These are phyloP conservation scores for Orbilia ellipsospora DNA, from an alignment of 2,329 filamentous ascomycete genomes.

Conservation along the genomic window DNA sequence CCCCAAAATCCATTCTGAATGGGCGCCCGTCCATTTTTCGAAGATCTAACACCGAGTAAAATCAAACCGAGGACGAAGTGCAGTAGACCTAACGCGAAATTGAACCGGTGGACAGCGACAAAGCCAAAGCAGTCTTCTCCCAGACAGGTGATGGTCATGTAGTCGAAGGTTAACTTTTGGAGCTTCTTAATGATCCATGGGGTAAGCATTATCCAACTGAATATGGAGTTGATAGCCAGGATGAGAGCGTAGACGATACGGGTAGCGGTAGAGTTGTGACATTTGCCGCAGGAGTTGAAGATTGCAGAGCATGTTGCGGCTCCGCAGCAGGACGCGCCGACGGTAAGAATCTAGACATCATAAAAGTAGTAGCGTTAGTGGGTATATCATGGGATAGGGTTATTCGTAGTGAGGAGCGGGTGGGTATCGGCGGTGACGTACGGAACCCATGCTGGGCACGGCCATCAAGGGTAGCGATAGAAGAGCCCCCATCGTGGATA, in stretches of 20 bases:
- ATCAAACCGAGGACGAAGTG: slow-evolving; percentile 87
- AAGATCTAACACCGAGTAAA: slow-evolving; percentile 85
- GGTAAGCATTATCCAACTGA: slow-evolving; percentile 99
- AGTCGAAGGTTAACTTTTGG: slow-evolving; percentile 89
- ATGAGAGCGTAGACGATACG: slow-evolving; percentile 96
- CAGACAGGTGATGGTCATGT: slow-evolving; percentile 92
- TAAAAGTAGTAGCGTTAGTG: slow-evolving; percentile 55
- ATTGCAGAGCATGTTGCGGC: slow-evolving; percentile 96
- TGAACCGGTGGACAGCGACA: slow-evolving; percentile 96
- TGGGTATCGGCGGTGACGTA: slow-evolving; percentile 66
- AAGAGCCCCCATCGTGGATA: slow-evolving; percentile 80
- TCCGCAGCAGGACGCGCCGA: slow-evolving; percentile 91
- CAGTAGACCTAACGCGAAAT: slow-evolving; percentile 95
- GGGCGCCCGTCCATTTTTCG: slow-evolving; percentile 78
- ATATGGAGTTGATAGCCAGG: slow-evolving; percentile 92
- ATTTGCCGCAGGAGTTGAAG: slow-evolving; percentile 95
- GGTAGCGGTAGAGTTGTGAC: slow-evolving; percentile 95
- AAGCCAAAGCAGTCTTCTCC: slow-evolving; percentile 93
- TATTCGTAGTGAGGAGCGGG: slow-evolving; percentile 20
- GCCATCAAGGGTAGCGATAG: slow-evolving; percentile 90
- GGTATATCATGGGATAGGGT: slow-evolving; percentile 7
- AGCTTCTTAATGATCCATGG: slow-evolving; percentile 98
- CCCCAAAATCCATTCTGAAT: slow-evolving; percentile 98
- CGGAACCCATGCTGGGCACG: slow-evolving; percentile 84
- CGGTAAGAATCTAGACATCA: slow-evolving; percentile 73